These are phyloP conservation scores for Ophiostoma novo-ulmi DNA, from an alignment of 2,329 filamentous ascomycete species.

Conservation along the genomic window DNA sequence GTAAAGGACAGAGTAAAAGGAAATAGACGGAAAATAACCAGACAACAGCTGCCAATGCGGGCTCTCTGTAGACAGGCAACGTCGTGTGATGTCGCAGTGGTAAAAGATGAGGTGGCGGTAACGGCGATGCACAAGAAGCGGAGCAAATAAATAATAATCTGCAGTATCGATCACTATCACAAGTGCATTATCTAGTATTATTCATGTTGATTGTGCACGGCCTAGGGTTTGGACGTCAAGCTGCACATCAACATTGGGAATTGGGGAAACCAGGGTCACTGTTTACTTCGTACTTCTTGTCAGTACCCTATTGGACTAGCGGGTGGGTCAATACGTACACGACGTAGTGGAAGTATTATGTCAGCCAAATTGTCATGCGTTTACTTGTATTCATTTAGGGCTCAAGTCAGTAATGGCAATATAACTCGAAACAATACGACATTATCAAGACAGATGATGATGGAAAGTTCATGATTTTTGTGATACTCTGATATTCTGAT, in stretches of 20 bases:
- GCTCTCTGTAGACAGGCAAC: slow-evolving; percentile 11
- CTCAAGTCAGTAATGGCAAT: background rate
- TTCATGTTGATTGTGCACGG: background rate
- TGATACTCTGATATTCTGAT: background rate
- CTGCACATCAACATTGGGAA: too few species aligned
- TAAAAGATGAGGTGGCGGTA: slow-evolving; percentile 6
- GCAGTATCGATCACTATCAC: background rate
- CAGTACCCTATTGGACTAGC: background rate
- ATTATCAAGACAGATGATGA: background rate
- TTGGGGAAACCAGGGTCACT: background rate
- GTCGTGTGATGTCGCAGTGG: slow-evolving; percentile 12
- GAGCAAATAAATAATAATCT: background rate
- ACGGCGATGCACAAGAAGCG: background rate
- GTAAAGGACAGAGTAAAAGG: background rate
- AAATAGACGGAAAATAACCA: background rate
- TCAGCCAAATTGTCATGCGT: background rate
- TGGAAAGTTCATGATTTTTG: background rate
- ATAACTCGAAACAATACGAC: background rate
- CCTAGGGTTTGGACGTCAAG: background rate
- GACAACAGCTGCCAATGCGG: too few species aligned
- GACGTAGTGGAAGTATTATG: background rate
- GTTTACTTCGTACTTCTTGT: slow-evolving; percentile 2
- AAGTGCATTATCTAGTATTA: background rate
- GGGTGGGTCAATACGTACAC: background rate
- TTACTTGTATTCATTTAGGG: background rate